Conservation (phyloP, 2,329 filamentous ascomycete species). For the Arachnopeziza araneosa region DNA sequence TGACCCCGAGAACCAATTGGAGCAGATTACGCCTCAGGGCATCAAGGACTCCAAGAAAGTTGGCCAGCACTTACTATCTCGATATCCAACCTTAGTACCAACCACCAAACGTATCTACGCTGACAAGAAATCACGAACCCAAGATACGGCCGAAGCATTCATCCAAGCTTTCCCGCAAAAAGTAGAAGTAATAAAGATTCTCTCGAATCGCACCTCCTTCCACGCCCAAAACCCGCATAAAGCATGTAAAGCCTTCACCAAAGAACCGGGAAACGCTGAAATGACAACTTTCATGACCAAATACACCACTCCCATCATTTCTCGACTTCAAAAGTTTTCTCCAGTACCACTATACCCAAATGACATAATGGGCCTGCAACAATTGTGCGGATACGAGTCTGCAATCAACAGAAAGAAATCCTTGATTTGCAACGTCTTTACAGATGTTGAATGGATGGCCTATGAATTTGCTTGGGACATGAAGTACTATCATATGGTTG, state of each 20-base stretch:
- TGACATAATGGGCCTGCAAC: slow-evolving; percentile 61
- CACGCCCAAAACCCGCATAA: slow-evolving; percentile 38
- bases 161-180: slow-evolving; percentile 24
- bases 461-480: slow-evolving; percentile 63
- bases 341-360: slow-evolving; percentile 56
- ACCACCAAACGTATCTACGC: slow-evolving; percentile 28
- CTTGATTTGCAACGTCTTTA: slow-evolving; percentile 48
- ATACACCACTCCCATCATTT: slow-evolving; percentile 57
- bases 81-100: slow-evolving; percentile 24
- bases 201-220: slow-evolving; percentile 49
- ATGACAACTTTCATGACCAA: slow-evolving; percentile 38
- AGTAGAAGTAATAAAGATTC: slow-evolving; percentile 27
- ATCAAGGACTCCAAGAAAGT: slow-evolving; percentile 26
- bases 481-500: slow-evolving; percentile 59
- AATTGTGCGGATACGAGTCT: slow-evolving; percentile 60
- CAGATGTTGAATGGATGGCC: slow-evolving; percentile 57
- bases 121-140: slow-evolving; percentile 27
- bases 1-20: slow-evolving; percentile 22
- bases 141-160: slow-evolving; percentile 28
- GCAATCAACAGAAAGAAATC: slow-evolving; percentile 47
- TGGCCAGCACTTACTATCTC: slow-evolving; percentile 23
- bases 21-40: slow-evolving; percentile 27
- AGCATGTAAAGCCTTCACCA: slow-evolving; percentile 50
- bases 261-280: slow-evolving; percentile 22
- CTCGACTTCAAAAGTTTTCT: slow-evolving; percentile 47